Evolutionary conservation across 257 asterid genomes (phyloP).

Genomic region (Solanum chiquidenum): DNA sequence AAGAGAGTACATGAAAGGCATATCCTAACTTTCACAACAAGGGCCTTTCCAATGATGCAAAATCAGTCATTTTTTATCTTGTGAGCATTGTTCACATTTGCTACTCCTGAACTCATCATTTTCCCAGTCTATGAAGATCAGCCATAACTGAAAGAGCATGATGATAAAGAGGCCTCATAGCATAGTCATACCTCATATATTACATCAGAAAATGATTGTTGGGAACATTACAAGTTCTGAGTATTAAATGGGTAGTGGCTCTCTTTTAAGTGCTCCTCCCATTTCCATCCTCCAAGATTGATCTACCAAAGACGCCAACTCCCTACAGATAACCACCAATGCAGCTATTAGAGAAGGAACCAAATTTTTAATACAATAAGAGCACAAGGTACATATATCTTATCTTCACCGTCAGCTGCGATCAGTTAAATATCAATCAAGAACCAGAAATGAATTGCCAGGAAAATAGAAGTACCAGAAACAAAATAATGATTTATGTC

Average conservation of each 20-base stretch:
- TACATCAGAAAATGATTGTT: conserved; percentile 12
- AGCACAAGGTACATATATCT: neutral
- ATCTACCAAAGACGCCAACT: conserved; percentile 77
- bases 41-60: neutral
- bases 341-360: neutral
- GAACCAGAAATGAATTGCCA: neutral
- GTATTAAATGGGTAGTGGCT: conserved; percentile 28
- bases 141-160: neutral
- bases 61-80: neutral
- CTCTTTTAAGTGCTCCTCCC: conserved; percentile 66
- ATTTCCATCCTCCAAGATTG: conserved; percentile 94
- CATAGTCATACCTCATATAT: conserved; percentile 18
- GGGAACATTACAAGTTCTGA: conserved; percentile 1
- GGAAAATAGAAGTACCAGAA: neutral
- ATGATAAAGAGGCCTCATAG: neutral
- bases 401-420: neutral
- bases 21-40: neutral
- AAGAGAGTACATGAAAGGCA: neutral
- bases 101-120: neutral
- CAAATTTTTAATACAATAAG: neutral
- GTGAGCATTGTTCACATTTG: neutral
- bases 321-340: conserved; percentile 35
- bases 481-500: neutral
- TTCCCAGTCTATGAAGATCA: neutral
- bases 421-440: neutral